Conservation (phyloP, 192 early-diverging fungal species). For the Piromyces finnis region DNA sequence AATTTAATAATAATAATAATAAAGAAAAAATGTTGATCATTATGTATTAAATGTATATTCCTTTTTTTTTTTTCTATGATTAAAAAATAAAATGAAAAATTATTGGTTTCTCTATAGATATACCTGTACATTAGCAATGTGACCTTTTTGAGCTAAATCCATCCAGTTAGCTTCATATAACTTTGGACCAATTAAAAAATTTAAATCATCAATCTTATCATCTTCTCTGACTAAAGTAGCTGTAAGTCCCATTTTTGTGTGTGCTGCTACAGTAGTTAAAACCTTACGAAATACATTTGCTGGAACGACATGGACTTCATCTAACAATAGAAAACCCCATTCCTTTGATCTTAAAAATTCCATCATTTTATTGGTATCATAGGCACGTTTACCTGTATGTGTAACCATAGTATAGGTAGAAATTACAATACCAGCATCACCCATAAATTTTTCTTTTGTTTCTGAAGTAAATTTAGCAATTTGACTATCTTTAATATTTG, state of each 20-base stretch:
- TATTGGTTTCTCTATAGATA: no score
- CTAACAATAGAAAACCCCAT: constrained; percentile 94
- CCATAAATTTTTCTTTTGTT: constrained; percentile 72
- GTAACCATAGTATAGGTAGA: constrained; percentile 97
- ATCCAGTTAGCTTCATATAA: constrained; percentile 99
- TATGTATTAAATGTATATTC: no score
- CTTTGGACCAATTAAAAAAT: constrained; percentile 97
- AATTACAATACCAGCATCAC: constrained; percentile 82
- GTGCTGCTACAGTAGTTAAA: constrained; percentile 75
- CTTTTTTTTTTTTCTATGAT: no score
- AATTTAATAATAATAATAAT: no score
- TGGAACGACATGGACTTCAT: constrained; percentile 98
- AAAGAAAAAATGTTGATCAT: no score
- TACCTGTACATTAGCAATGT: constrained; percentile 87
- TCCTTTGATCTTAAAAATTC: constrained; percentile 74
- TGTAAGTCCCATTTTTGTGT: constrained; percentile 79
- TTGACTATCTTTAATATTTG: constrained; percentile 77
- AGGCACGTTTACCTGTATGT: constrained; percentile 76
- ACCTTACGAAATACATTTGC: constrained; percentile 91
- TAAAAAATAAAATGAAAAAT: no score
- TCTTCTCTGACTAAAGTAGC: constrained; percentile 97
- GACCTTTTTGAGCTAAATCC: constrained; percentile 89
- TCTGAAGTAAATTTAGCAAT: constrained; percentile 90
- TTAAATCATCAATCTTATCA: constrained; percentile 91
- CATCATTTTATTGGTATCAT: constrained; percentile 91